Percentiles rank a stretch among this genome's conserved stretches.
These are phyloP conservation scores for Chaetoceros muelleri DNA, from an alignment of 108 stramenopile genomes.

Conservation along the genomic window DNA sequence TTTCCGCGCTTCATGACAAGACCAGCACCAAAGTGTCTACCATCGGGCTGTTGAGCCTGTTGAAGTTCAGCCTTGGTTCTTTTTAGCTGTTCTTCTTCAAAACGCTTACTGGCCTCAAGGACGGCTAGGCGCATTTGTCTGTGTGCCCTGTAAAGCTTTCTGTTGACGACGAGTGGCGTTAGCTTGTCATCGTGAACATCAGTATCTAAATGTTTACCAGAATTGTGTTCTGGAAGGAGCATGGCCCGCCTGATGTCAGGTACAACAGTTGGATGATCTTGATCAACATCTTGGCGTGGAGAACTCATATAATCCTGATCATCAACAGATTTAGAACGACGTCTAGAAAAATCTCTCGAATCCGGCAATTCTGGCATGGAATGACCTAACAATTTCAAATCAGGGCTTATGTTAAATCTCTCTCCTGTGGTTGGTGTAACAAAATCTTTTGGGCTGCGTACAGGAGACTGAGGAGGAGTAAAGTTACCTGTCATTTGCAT, in stretches of 20 bases:
- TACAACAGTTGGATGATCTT: conserved; percentile 17
- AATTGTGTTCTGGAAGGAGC: conserved; percentile 54
- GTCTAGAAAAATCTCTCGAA: conserved; percentile 1
- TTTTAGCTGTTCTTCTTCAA: conserved; percentile 60
- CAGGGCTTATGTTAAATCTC: conserved; percentile 2
- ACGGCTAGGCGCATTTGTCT: conserved; percentile 75
- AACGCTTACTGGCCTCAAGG: conserved; percentile 72
- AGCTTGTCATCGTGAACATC: conserved; percentile 29
- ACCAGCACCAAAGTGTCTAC: conserved; percentile 28
- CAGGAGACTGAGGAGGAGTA: conserved; percentile 49
- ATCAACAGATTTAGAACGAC: conserved; percentile 34
- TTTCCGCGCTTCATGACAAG: conserved; percentile 76
- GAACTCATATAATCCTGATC: conserved; percentile 12
- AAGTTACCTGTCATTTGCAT: conserved; percentile 5
- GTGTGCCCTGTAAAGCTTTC: conserved; percentile 63
- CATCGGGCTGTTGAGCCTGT: conserved; percentile 29
- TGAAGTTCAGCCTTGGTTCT: neutral
- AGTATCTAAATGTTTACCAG: conserved; percentile 11
- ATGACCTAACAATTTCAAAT: conserved; percentile 3
- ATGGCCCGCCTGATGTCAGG: conserved; percentile 51
- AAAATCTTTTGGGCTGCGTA: conserved; percentile 1
- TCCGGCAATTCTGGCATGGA: conserved; percentile 11
- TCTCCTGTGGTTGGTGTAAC: conserved; percentile 9
- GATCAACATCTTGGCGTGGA: neutral
- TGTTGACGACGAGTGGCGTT: conserved; percentile 55